Conservation (phyloP, 192 early-diverging fungal genomes). For the Mortierella alpina region DNA sequence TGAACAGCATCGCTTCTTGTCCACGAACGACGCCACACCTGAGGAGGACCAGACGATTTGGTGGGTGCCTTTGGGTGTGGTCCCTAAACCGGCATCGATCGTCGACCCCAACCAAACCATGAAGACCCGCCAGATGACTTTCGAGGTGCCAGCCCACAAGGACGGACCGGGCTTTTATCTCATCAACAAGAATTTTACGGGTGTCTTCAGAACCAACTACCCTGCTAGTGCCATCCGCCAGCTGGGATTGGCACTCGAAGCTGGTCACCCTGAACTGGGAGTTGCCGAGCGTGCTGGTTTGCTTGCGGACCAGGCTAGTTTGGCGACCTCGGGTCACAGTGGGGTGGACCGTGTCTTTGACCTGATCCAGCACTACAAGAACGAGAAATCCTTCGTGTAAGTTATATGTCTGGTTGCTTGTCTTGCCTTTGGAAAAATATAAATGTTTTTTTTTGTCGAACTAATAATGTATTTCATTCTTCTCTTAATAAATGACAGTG, state of each 20-base stretch:
- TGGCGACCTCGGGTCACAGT: slow-evolving; percentile 82
- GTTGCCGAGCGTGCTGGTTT: slow-evolving; percentile 84
- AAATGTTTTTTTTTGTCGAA: no score
- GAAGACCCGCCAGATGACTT: slow-evolving; percentile 57
- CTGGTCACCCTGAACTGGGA: slow-evolving; percentile 56
- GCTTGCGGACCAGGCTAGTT: slow-evolving; percentile 82
- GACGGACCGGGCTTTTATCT: slow-evolving; percentile 67
- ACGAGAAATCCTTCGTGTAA: slow-evolving; percentile 82
- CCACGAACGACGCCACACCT: slow-evolving; percentile 79
- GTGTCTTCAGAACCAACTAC: slow-evolving; percentile 91
- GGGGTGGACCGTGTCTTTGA: slow-evolving; percentile 79
- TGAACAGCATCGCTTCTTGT: slow-evolving; percentile 88
- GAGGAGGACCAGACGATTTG: slow-evolving; percentile 87
- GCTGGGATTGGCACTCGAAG: slow-evolving; percentile 64
- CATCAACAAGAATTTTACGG: slow-evolving; percentile 83
- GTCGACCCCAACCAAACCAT: slow-evolving; percentile 56
- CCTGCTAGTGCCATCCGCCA: slow-evolving; percentile 61
- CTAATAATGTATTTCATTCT: no score
- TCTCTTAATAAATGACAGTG: slow-evolving; percentile 1
- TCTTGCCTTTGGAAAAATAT: no score
- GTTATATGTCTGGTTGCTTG: not conserved
- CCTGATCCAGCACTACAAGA: slow-evolving; percentile 76
- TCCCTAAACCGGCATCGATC: slow-evolving; percentile 39
- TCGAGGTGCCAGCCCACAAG: slow-evolving; percentile 56
- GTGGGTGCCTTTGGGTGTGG: slow-evolving; percentile 87